A percentile compares a stretch with the other conserved stretches of the same genome.
These are phyloP conservation scores for Sorghum bicolor DNA, from an alignment of 176 grass and related monocot genomes.

Conservation along the genomic window DNA sequence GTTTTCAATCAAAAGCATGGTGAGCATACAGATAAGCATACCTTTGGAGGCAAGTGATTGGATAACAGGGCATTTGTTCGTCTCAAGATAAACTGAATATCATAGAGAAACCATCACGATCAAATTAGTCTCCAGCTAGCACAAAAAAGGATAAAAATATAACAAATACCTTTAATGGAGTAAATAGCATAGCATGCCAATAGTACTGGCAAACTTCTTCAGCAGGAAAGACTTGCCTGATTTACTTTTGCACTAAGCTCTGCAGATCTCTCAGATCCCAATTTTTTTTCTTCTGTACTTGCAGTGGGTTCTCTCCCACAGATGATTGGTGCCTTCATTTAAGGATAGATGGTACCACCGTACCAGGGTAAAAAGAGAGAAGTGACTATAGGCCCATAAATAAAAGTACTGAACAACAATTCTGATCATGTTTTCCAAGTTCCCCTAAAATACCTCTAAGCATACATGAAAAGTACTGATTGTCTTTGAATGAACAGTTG, in stretches of 20 bases:
- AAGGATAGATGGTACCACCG: conserved; percentile 7
- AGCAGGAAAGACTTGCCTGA: conserved; percentile 49
- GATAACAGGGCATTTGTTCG: conserved; percentile 87
- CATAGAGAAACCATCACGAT: conserved; percentile 35
- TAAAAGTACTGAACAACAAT: not conserved
- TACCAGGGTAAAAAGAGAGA: conserved; percentile 17
- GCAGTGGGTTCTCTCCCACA: conserved; percentile 83
- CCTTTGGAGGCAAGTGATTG: conserved; percentile 99
- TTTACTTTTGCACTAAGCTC: conserved; percentile 95
- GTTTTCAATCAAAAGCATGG: not conserved
- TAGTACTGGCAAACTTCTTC: conserved; percentile 2
- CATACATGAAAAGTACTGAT: not conserved
- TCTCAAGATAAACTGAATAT: conserved; percentile 95
- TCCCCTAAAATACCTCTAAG: not conserved
- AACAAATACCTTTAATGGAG: not conserved
- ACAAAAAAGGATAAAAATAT: not conserved
- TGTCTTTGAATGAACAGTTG: not conserved
- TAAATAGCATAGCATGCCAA: conserved; percentile 12
- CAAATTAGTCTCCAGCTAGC: conserved; percentile 5
- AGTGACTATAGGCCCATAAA: conserved; percentile 2
- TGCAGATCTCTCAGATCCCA: conserved; percentile 86
- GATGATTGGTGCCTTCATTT: conserved; percentile 75
- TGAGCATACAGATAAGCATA: conserved; percentile 32
- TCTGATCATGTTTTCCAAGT: not conserved
- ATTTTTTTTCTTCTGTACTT: conserved; percentile 73